Percentiles rank a stretch among this genome's conserved stretches.
Conservation (phyloP, 768 basidiomycete species). For the Naganishia onofrii region DNA sequence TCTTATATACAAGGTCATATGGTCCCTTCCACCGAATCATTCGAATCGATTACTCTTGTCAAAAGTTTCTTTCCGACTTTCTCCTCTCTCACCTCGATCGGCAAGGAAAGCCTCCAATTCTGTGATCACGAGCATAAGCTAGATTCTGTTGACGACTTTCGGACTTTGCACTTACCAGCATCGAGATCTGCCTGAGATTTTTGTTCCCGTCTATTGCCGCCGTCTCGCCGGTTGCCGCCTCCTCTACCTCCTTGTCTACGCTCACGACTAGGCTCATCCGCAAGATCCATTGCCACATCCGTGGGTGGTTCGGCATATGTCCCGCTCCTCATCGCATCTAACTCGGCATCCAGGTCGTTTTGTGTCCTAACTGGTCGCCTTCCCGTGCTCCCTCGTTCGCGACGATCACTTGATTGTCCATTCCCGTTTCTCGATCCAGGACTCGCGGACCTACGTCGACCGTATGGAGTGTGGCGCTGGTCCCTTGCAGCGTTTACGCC, state of each 20-base stretch:
- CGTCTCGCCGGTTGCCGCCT: conserved; percentile 6
- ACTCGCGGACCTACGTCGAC: conserved; percentile 29
- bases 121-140: neutral
- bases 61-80: neutral
- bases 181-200: conserved; percentile 23
- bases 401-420: conserved; percentile 33
- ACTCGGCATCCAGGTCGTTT: conserved; percentile 85
- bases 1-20: neutral
- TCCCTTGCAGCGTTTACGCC: conserved; percentile 33
- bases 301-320: conserved; percentile 4
- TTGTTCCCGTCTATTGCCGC: conserved; percentile 1
- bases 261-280: neutral
- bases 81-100: conserved; percentile 1
- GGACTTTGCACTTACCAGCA: conserved; percentile 19
- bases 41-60: conserved; percentile 23
- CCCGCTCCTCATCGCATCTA: conserved; percentile 56
- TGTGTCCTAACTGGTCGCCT: conserved; percentile 80
- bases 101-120: conserved; percentile 20
- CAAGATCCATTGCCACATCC: neutral
- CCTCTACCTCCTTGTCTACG: neutral
- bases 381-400: conserved; percentile 44
- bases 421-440: conserved; percentile 22
- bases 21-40: neutral
- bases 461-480: conserved; percentile 12
- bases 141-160: neutral